Base-by-base conservation (phyloP, 1,284 basidiomycete species). In the Marasmius tenuissimus region DNA sequence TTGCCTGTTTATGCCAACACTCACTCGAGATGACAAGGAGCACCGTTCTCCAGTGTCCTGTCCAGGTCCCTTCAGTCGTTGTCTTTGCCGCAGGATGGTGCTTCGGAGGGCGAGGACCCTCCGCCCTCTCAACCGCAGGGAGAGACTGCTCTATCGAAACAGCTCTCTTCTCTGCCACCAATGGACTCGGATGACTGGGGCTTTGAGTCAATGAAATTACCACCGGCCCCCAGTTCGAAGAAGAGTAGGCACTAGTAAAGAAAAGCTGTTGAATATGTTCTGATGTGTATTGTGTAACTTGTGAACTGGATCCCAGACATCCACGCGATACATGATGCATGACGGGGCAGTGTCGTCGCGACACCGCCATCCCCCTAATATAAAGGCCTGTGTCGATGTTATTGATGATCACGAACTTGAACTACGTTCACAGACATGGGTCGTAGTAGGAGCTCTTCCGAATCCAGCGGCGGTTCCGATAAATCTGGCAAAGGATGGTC, bases 1-100 rank as follows among this genome's bases (percentile, higher is more conserved):
- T 70, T 40, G 20, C 42, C 9, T 22, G 48, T 7, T 20, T 39
- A 20, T 62, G 20, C 42, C n/a, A 52, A n/a, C 16, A 37, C 27
- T 11, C 48, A 37, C 27, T 45, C 42, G 61, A 42, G 48, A 37
- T 33, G 34, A 16, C 45, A 59, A 8, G 52, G 58, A 39, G 7
- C 55, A 82, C 6, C 40, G n/a, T 16, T 18, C 35, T 35, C 9
- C 27, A 54, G 82, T 61, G 68, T 75, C 7, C 66, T 85, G 58
- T 73, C 75, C 20, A 77, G 72, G 45, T 70, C 75, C 7, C 70
- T 85, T 58, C 72, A 78, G 10, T 73, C 75, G 11, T 67, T 82
- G 69, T 73, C 74, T 7, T 55, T 81, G n/a, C 68, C 67, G 11
- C 73, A 73, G n/a, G 38, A 34, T 39, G 61, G 63, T 9, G 37